These are phyloP conservation scores for Tulasnella sp. DNA, from an alignment of 768 basidiomycete genomes.

Conservation along the genomic window DNA sequence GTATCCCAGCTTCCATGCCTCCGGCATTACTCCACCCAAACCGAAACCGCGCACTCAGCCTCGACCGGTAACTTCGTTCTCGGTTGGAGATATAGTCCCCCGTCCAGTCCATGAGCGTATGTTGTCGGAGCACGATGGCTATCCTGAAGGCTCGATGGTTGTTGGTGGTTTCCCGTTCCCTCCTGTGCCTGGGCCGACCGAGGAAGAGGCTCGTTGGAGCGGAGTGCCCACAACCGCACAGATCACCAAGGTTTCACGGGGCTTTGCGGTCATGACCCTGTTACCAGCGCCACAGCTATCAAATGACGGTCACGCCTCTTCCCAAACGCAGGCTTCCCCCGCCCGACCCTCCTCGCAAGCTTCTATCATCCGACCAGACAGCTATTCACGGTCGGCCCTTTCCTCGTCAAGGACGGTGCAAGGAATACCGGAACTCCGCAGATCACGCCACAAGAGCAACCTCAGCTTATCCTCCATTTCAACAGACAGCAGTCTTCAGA, in stretches of 20 bases:
- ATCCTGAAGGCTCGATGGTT: not conserved
- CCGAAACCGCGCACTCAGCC: not conserved
- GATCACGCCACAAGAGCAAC: slow-evolving; percentile 28
- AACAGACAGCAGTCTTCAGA: slow-evolving; percentile 15
- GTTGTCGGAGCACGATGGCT: not conserved
- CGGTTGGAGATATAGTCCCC: not conserved
- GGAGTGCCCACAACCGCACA: slow-evolving; percentile 12
- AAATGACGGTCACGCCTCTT: not conserved
- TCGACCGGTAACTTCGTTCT: not conserved
- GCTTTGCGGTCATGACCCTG: slow-evolving; percentile 16
- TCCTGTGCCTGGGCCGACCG: slow-evolving; percentile 3
- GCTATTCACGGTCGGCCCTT: not conserved
- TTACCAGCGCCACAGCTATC: not conserved
- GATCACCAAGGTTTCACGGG: slow-evolving; percentile 11
- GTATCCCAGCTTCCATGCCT: not conserved
- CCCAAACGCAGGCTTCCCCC: not conserved
- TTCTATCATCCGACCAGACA: not conserved
- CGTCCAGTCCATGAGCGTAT: not conserved
- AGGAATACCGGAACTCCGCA: not conserved
- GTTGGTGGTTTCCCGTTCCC: slow-evolving; percentile 21
- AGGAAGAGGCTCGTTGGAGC: slow-evolving; percentile 26
- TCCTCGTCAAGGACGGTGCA: not conserved
- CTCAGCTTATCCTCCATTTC: slow-evolving; percentile 30
- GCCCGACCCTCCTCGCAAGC: not conserved
- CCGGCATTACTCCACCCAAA: not conserved